Percentiles rank a stretch among this genome's conserved stretches.
Conservation (phyloP, 495 filamentous ascomycete species). For the Penicillium soppii region DNA sequence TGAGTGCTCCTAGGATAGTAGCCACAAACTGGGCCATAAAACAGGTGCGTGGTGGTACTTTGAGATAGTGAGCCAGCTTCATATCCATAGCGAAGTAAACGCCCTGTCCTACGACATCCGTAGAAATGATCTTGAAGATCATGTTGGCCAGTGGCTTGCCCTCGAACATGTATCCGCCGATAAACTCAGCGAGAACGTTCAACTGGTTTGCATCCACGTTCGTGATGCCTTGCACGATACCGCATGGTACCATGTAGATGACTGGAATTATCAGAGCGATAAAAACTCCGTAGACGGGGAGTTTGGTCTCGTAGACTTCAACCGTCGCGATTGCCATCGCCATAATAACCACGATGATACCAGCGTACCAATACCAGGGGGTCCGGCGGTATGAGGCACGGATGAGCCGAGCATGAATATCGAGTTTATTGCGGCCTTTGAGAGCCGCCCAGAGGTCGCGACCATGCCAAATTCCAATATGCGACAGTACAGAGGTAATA, state of each 20-base stretch:
- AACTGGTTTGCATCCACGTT: conserved; percentile 70
- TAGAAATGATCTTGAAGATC: conserved; percentile 27
- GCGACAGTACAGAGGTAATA: conserved; percentile 63
- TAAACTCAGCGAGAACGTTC: conserved; percentile 41
- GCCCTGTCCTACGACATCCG: conserved; percentile 24
- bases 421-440: conserved; percentile 50
- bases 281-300: conserved; percentile 80
- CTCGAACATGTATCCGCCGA: conserved; percentile 35
- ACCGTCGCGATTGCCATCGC: conserved; percentile 81
- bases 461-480: conserved; percentile 59
- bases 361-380: conserved; percentile 74
- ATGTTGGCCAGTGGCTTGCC: conserved; percentile 35
- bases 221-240: conserved; percentile 84
- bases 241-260: conserved; percentile 78
- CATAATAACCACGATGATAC: conserved; percentile 71
- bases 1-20: conserved; percentile 38
- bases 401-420: conserved; percentile 71
- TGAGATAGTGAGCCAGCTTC: conserved; percentile 44
- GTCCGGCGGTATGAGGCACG: conserved; percentile 68
- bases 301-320: conserved; percentile 71
- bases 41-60: conserved; percentile 37
- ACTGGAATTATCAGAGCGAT: conserved; percentile 71
- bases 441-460: conserved; percentile 54
- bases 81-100: conserved; percentile 41
- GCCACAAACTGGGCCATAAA: conserved; percentile 41